Evolutionary conservation across 306 rosid species (phyloP).

Genomic region (Pterocarpus macrocarpus): DNA sequence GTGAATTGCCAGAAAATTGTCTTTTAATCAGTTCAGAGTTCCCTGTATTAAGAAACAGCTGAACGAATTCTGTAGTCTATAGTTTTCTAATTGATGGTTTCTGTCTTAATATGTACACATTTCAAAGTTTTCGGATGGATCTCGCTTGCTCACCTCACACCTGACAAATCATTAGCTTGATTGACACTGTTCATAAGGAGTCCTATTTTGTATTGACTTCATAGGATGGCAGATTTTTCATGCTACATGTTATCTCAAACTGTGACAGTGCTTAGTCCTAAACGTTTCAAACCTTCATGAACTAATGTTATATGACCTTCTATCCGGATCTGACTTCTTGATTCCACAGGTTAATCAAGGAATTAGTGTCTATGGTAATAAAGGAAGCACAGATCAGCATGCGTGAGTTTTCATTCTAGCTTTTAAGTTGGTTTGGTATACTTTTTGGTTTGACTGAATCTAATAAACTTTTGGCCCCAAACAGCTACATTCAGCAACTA

Average conservation of each 20-base stretch:
- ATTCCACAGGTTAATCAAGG: no score
- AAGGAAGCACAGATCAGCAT: no score
- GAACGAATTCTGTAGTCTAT: neutral
- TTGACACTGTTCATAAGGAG: neutral
- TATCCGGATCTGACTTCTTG: no score
- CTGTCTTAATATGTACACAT: neutral
- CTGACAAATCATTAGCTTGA: slow-evolving; percentile 11
- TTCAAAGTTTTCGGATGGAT: neutral
- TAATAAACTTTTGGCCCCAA: no score
- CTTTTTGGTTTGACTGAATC: no score
- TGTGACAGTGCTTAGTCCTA: slow-evolving; percentile 3
- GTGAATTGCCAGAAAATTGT: neutral
- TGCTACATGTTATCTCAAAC: slow-evolving; percentile 23
- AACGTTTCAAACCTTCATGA: slow-evolving; percentile 12
- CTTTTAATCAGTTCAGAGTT: slow-evolving; percentile 23
- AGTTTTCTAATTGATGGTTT: slow-evolving; percentile 23
- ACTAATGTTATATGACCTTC: neutral
- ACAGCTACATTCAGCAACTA: no score
- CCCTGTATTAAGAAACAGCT: slow-evolving; percentile 8
- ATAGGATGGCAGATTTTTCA: neutral
- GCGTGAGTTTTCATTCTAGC: no score
- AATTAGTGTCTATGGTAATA: no score
- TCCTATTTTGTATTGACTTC: neutral
- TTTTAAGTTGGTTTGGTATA: no score
- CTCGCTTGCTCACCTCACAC: slow-evolving; percentile 8